A percentile compares a stretch with the other conserved stretches of the same genome.
These are phyloP conservation scores for Priceomyces medius DNA, from an alignment of 805 yeast genomes.

Conservation along the genomic window DNA sequence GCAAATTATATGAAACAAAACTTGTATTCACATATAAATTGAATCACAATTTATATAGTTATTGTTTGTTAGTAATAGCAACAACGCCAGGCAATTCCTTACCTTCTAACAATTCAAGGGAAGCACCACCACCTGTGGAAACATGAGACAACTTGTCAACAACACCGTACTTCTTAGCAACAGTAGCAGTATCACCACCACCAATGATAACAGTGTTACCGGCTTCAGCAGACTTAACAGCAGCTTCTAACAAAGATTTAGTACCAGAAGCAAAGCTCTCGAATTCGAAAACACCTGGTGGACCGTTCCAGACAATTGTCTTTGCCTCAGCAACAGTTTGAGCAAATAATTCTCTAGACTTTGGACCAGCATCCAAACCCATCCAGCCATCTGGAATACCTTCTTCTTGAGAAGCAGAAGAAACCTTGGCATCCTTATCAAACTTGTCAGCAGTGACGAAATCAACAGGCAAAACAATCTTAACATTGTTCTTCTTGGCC, in stretches of 20 bases:
- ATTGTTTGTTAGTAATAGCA: constrained; percentile 74
- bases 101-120: constrained; percentile 97
- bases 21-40: background rate
- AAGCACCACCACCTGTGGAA: constrained; percentile 99
- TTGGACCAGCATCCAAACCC: constrained; percentile 96
- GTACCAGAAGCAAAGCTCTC: constrained; percentile 91
- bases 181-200: constrained; percentile 99
- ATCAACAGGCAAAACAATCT: constrained; percentile 92
- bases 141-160: constrained; percentile 96
- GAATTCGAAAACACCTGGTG: constrained; percentile 99
- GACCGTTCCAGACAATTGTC: constrained; percentile 99
- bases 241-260: constrained; percentile 83
- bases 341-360: constrained; percentile 75
- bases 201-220: constrained; percentile 97
- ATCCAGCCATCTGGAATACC: constrained; percentile 95
- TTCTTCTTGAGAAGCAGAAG: constrained; percentile 79
- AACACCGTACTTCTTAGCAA: constrained; percentile 97
- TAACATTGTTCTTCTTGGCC: constrained; percentile 95
- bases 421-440: constrained; percentile 84
- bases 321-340: constrained; percentile 87
- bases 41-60: constrained; percentile 2
- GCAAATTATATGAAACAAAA: background rate
- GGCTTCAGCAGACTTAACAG: constrained; percentile 77
- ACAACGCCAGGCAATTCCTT: constrained; percentile 97
- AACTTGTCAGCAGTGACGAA: constrained; percentile 94